Evolutionary conservation across 352 stramenopile species (phyloP).

Genomic region (Sclerospora graminicola): DNA sequence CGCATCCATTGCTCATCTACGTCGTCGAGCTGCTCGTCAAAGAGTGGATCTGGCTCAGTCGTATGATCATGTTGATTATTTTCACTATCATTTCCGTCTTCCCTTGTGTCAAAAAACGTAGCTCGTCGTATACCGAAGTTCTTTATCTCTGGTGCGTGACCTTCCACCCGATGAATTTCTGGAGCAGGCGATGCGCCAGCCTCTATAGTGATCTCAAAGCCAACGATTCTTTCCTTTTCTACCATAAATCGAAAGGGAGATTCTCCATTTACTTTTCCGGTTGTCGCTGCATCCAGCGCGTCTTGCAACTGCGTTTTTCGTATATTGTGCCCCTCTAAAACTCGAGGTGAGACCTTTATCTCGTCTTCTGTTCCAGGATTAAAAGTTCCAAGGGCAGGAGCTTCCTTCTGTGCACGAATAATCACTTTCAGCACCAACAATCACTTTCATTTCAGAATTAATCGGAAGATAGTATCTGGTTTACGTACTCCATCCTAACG

Average conservation of each 20-base stretch:
- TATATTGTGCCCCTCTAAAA: constrained; percentile 25
- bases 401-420: not conserved
- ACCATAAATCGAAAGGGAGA: too few species aligned
- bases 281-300: constrained; percentile 29
- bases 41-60: too few species aligned
- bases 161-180: too few species aligned
- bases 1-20: constrained; percentile 62
- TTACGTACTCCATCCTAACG: too few species aligned
- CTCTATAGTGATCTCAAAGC: constrained; percentile 15
- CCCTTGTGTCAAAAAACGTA: constrained; percentile 1
- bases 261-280: not conserved
- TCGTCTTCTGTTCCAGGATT: constrained; percentile 15
- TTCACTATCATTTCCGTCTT: constrained; percentile 5
- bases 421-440: too few species aligned
- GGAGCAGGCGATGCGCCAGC: too few species aligned
- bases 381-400: constrained; percentile 10
- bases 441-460: too few species aligned
- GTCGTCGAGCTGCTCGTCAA: constrained; percentile 53
- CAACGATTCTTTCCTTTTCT: constrained; percentile 2
- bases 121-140: constrained; percentile 6
- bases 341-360: constrained; percentile 27
- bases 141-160: too few species aligned
- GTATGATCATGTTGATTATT: too few species aligned
- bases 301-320: constrained; percentile 33
- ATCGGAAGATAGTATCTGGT: too few species aligned